A percentile compares a stretch with the other conserved stretches of the same genome.
Evolutionary conservation across 176 grass and related monocot genomes (phyloP).

Genomic region (Oryza nivara): DNA sequence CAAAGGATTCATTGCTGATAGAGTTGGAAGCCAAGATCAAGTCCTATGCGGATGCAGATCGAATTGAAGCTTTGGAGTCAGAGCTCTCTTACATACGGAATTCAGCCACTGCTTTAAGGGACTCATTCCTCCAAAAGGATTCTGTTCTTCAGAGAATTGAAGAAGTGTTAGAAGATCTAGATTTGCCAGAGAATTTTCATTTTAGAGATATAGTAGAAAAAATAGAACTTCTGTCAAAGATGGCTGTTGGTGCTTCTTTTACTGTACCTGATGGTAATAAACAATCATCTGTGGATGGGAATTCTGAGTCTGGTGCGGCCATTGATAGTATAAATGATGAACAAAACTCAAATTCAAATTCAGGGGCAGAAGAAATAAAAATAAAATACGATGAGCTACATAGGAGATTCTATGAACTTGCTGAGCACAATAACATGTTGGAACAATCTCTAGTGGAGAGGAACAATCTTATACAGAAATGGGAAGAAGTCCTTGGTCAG

Average conservation of each 20-base stretch:
- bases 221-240: conserved; percentile 84
- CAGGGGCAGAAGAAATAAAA: conserved; percentile 62
- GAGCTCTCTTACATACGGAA: conserved; percentile 94
- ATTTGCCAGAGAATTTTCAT: conserved; percentile 94
- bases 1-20: conserved; percentile 65
- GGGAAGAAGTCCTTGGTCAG: conserved; percentile 77
- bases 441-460: conserved; percentile 95
- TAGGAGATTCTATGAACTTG: conserved; percentile 87
- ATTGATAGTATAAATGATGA: conserved; percentile 60
- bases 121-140: conserved; percentile 96
- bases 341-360: conserved; percentile 54
- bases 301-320: conserved; percentile 47
- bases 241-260: conserved; percentile 62
- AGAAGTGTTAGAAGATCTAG: conserved; percentile 95
- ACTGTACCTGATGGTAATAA: conserved; percentile 55
- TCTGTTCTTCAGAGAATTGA: conserved; percentile 97
- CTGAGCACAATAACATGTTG: conserved; percentile 95
- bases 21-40: conserved; percentile 85
- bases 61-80: conserved; percentile 98
- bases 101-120: conserved; percentile 91
- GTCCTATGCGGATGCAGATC: conserved; percentile 80
- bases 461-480: conserved; percentile 87
- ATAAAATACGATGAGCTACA: conserved; percentile 77
- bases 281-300: conserved; percentile 49
- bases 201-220: conserved; percentile 90